phyloP scores from a whole-genome alignment of 768 basidiomycete species.

The Symmetrospora coprosmae region DNA sequence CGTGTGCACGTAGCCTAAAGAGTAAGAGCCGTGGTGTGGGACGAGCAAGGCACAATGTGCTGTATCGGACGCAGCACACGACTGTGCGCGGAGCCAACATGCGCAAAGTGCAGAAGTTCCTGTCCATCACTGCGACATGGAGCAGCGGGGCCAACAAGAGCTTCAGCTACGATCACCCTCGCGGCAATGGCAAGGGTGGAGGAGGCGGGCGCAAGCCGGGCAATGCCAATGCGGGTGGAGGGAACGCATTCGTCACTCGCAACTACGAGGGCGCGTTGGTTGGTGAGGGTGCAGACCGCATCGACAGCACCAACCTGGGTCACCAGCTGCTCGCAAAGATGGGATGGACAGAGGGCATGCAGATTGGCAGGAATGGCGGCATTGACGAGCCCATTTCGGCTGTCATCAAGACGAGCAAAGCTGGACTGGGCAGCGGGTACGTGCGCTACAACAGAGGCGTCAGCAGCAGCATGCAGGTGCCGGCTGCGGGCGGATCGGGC shows the following conservation, averaged over 20 bases:
- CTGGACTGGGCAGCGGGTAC: slow-evolving; percentile 6
- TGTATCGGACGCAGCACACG: slow-evolving; percentile 5
- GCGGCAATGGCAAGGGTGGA: too few relatives aligned
- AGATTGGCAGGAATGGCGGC: slow-evolving; percentile 10
- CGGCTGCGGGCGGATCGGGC: too few relatives aligned
- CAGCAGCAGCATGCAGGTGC: too few relatives aligned
- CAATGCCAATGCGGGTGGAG: not conserved
- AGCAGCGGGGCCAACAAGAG: not conserved
- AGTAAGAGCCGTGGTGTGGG: slow-evolving; percentile 6
- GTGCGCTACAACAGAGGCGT: slow-evolving; percentile 11
- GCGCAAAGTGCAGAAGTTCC: slow-evolving; percentile 3
- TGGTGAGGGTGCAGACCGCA: slow-evolving; percentile 13
- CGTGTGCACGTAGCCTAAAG: too few relatives aligned
- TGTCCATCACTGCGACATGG: slow-evolving; percentile 7
- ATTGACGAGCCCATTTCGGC: slow-evolving; percentile 4
- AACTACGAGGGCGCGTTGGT: slow-evolving; percentile 12
- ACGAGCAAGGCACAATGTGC: not conserved
- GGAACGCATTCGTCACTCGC: not conserved
- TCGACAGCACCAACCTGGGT: slow-evolving; percentile 5
- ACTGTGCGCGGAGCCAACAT: not conserved
- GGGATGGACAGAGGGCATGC: slow-evolving; percentile 9
- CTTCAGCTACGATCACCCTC: not conserved
- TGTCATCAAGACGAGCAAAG: slow-evolving; percentile 13
- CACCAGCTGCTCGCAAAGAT: slow-evolving; percentile 9
- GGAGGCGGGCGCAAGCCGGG: not conserved